These are phyloP conservation scores for Gaultheria prostrata DNA, from an alignment of 148 eudicot genomes.

Conservation along the genomic window DNA sequence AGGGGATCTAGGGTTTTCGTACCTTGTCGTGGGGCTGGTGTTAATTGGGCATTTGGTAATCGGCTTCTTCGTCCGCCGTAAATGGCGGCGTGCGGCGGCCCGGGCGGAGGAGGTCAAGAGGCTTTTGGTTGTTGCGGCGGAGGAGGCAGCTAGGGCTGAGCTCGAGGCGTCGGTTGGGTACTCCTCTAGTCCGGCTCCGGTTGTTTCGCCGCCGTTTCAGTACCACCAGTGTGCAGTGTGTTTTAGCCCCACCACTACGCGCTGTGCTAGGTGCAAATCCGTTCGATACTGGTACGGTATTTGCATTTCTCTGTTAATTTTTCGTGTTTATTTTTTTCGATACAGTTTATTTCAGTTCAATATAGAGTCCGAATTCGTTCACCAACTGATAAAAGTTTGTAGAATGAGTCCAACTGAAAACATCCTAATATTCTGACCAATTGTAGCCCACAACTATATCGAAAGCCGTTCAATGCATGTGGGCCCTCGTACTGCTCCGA, in stretches of 20 bases:
- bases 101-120: conserved; percentile 65
- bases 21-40: conserved; percentile 18
- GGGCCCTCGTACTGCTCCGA: too few relatives aligned
- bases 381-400: neutral
- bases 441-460: neutral
- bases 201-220: conserved; percentile 19
- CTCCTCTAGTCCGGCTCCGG: neutral
- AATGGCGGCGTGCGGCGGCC: conserved; percentile 57
- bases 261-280: conserved; percentile 71
- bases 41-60: conserved; percentile 26
- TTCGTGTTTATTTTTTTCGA: too few relatives aligned
- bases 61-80: conserved; percentile 49
- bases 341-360: neutral
- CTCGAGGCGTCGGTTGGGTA: conserved; percentile 32
- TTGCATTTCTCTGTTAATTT: neutral
- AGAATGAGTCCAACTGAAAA: neutral
- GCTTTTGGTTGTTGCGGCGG: conserved; percentile 52
- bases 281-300: conserved; percentile 67
- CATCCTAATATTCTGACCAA: neutral
- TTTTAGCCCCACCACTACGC: conserved; percentile 45
- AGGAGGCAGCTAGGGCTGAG: conserved; percentile 72
- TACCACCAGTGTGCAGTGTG: conserved; percentile 62
- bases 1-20: conserved; percentile 70
- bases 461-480: too few relatives aligned
- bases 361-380: neutral